Base-by-base conservation (phyloP, 139 green algal species). In the Micractinium conductrix region DNA sequence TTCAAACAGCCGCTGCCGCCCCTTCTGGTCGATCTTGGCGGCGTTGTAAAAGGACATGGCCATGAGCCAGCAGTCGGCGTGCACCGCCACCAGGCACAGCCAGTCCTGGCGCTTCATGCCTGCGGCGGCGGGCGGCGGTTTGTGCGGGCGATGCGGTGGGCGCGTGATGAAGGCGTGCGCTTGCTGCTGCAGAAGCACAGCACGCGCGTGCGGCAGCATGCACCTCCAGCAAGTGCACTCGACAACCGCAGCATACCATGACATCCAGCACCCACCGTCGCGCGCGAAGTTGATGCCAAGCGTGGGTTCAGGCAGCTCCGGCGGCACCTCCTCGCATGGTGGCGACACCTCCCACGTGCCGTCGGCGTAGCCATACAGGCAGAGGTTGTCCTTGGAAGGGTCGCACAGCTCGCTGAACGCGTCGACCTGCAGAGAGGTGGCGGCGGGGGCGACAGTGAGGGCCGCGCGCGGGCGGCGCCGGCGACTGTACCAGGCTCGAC, bases 261-360 rank as follows among this genome's bases (percentile, higher is more conserved):
- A n/a, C n/a, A n/a, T n/a, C n/a, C n/a, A 55, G 75, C 14, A 33
- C 76, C 14, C 76, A 82, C 76, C 76, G n/a, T 82, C 76, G 2
- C 76, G 76, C 24, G 97, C 97, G 88, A 99, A 99, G 89, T 99
- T 99, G 74, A 99, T 98, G 37, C 97, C 97, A 16, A 99, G 84
- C 72, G 95, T 95, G 0, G 97, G 97, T 90, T 99, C 97, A 4
- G 97, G 97, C 74, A 99, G 91, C 90, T 99, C 97, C 0, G 97
- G 96, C 0, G 97, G 97, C 42, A 87, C 83, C 83, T 99, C 97
- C 84, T 99, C 97, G 14, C 93, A 96, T 19, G 97, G 97, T 48
- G 97, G 79, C n/a, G 95, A 92, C 24, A 99, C 96, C 45, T 91
- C 88, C 95, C 95, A 99, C 1, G 65, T 91, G 1, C 94, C 93